Evolutionary conservation across 305 asterid species (phyloP), one percentile per base, ranked within the genome.

Genomic region (Plantago coronopus): DNA sequence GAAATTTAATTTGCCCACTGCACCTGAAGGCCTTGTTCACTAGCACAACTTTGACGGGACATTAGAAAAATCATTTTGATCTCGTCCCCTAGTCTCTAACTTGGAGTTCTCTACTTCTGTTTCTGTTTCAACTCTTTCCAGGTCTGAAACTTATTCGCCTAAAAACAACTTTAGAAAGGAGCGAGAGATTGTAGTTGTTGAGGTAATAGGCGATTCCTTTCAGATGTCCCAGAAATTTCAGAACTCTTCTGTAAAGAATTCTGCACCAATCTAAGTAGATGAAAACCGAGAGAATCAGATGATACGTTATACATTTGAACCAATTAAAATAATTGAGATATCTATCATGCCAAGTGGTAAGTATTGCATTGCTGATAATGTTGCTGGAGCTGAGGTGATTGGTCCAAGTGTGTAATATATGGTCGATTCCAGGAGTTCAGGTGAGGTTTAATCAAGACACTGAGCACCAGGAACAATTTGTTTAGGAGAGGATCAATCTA

Each of bases 121-220:
- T 45, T 45, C 49, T 13, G 5, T 17, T 27, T n/a, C n/a, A n/a
- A 27, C 31, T 45, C 49, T 15, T 15, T 45, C 49, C 49, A 15
- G 49, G 49, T 45, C 49, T 13, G 17, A 45, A 14, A 45, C 49
- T 12, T 45, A 45, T 45, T 45, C n/a, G 49, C 49, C 49, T n/a
- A n/a, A n/a, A n/a, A n/a, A n/a, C n/a, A n/a, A n/a, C n/a, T n/a
- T n/a, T n/a, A n/a, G n/a, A n/a, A n/a, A n/a, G n/a, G n/a, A n/a
- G n/a, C n/a, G n/a, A n/a, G n/a, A n/a, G n/a, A n/a, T n/a, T n/a
- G n/a, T n/a, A n/a, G n/a, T n/a, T n/a, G n/a, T n/a, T n/a, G n/a
- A n/a, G n/a, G n/a, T n/a, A n/a, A n/a, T n/a, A n/a, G n/a, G n/a
- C n/a, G n/a, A n/a, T n/a, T n/a, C n/a, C n/a, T n/a, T n/a, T n/a